Percentiles rank a stretch among this genome's conserved stretches.
phyloP scores from a whole-genome alignment of 306 rosid genomes.

The Quercus alba region DNA sequence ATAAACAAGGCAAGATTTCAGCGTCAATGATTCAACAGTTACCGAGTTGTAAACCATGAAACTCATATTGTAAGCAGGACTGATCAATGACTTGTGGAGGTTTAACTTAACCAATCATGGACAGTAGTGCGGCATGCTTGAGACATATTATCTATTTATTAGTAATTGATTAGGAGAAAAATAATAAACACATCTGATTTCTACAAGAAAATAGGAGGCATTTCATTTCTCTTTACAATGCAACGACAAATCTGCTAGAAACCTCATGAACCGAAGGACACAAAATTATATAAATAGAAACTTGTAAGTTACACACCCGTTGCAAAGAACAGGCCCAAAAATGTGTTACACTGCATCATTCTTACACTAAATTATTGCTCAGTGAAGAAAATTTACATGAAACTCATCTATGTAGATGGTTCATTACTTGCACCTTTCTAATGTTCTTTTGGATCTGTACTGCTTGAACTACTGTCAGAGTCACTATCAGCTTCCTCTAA shows the following conservation, averaged over 20 bases:
- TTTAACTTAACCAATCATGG: no score
- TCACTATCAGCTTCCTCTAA: conserved; percentile 41
- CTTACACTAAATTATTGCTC: not conserved
- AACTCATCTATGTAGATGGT: not conserved
- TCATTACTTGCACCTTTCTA: conserved; percentile 23
- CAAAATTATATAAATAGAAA: not conserved
- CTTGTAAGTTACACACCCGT: conserved; percentile 2
- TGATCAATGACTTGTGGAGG: no score
- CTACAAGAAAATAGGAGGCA: not conserved
- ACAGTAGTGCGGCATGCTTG: no score
- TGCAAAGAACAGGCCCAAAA: conserved; percentile 14
- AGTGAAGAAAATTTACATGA: not conserved
- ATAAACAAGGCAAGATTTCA: not conserved
- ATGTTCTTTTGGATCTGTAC: conserved; percentile 30
- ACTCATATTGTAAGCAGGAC: not conserved
- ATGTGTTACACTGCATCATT: conserved; percentile 12
- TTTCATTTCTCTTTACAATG: conserved; percentile 1
- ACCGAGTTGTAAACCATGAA: not conserved
- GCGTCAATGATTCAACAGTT: not conserved
- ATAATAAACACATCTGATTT: conserved; percentile 8
- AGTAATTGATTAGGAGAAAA: not conserved
- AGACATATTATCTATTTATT: not conserved
- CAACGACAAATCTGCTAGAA: not conserved
- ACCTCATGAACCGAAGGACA: not conserved
- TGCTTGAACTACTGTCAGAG: conserved; percentile 48